These are phyloP conservation scores for Monilinia vaccinii-corymbosi DNA, from an alignment of 2,329 filamentous ascomycete species.

Conservation along the genomic window DNA sequence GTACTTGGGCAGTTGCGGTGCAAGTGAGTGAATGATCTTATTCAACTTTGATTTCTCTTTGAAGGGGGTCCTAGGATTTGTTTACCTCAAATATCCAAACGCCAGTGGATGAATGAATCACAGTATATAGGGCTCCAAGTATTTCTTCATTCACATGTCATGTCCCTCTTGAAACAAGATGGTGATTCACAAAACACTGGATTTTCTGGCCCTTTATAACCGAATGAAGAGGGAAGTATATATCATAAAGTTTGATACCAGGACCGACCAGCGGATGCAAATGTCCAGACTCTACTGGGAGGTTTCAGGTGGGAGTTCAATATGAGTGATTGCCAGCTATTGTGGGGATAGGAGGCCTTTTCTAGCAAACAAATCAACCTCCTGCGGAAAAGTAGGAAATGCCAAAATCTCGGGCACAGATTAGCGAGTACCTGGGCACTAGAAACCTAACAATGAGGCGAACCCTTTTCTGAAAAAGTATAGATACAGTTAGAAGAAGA, in stretches of 20 bases:
- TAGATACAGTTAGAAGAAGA: background rate
- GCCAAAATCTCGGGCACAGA: background rate
- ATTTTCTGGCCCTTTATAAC: background rate
- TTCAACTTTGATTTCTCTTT: background rate
- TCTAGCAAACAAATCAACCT: background rate
- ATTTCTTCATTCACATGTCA: background rate
- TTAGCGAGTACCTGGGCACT: background rate
- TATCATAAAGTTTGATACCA: background rate
- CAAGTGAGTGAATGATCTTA: background rate
- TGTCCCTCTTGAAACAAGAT: background rate
- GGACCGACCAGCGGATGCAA: background rate
- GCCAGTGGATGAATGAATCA: background rate
- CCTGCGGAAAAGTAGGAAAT: background rate
- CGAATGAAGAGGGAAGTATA: background rate
- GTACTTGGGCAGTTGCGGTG: background rate
- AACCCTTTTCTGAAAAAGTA: background rate
- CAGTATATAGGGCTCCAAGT: background rate
- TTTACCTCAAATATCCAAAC: background rate
- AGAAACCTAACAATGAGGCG: background rate
- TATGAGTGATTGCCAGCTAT: background rate
- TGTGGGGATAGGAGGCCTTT: background rate
- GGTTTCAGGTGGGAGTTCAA: background rate
- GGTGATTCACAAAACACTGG: background rate
- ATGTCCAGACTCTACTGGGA: background rate
- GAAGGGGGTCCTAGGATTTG: background rate